Evolutionary conservation across 2,329 filamentous ascomycete genomes (phyloP).

Genomic region (Chaetothyriales sp.): DNA sequence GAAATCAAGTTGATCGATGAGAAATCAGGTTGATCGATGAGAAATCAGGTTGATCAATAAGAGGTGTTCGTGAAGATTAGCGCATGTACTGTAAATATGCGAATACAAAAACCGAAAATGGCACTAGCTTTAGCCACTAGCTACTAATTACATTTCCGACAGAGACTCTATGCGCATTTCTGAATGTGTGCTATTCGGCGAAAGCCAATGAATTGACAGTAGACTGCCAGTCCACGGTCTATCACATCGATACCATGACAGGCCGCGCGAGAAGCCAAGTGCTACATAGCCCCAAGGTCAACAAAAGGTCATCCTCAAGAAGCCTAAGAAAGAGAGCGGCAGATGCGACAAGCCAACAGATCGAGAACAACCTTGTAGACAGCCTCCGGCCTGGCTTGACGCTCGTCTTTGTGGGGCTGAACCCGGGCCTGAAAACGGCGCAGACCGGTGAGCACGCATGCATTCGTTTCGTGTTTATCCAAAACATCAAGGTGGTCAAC

Average conservation of each 20-base stretch:
- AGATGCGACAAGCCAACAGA: constrained; percentile 4
- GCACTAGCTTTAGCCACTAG: too few relatives aligned
- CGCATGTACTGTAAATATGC: background rate
- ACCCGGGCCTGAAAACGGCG: constrained; percentile 36
- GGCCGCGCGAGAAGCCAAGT: background rate
- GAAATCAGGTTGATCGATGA: too few relatives aligned
- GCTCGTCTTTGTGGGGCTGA: constrained; percentile 37
- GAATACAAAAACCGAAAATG: background rate
- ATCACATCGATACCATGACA: background rate
- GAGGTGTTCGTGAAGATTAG: too few relatives aligned
- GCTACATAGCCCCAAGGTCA: background rate
- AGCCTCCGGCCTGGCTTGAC: constrained; percentile 32
- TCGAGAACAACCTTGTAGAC: constrained; percentile 30
- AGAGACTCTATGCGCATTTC: too few relatives aligned
- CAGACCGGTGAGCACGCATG: constrained; percentile 18
- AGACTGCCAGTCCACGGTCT: background rate
- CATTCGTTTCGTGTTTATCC: background rate
- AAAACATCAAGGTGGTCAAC: background rate
- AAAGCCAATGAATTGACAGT: too few relatives aligned
- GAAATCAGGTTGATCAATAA: too few relatives aligned
- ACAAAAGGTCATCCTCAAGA: background rate
- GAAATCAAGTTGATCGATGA: too few relatives aligned
- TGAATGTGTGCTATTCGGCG: too few relatives aligned
- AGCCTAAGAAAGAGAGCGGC: background rate
- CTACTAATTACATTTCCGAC: too few relatives aligned